Conservation (phyloP, 495 filamentous ascomycete genomes). For the Evernia prunastri region DNA sequence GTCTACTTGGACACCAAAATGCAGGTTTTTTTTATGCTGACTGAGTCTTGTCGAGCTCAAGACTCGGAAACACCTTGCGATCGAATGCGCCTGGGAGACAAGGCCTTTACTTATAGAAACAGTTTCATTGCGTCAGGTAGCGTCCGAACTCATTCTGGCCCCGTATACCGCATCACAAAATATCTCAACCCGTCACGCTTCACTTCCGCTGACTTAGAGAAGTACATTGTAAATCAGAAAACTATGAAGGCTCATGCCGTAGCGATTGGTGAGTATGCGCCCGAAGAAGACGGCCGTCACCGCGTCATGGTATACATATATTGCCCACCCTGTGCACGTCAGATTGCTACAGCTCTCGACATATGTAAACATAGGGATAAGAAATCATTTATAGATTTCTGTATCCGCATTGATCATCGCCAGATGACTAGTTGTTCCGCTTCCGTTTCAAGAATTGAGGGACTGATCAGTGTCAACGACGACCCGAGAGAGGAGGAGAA, state of each 20-base stretch:
- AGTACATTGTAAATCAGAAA: neutral
- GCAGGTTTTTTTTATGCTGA: slow-evolving; percentile 1
- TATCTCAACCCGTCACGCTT: neutral
- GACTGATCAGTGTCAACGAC: neutral
- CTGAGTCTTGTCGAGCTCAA: slow-evolving; percentile 9
- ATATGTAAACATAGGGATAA: neutral
- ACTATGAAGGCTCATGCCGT: neutral
- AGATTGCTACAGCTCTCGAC: slow-evolving; percentile 3
- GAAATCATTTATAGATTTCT: neutral
- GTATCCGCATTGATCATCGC: slow-evolving; percentile 5
- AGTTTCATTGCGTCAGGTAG: neutral
- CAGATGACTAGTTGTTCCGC: neutral
- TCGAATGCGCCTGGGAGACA: neutral
- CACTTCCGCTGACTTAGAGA: neutral
- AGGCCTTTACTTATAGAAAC: neutral
- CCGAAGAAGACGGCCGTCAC: neutral
- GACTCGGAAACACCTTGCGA: slow-evolving; percentile 2
- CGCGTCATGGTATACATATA: slow-evolving; percentile 5
- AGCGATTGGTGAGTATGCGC: neutral
- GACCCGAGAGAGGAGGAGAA: neutral
- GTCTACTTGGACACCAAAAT: neutral
- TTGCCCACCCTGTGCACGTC: slow-evolving; percentile 12
- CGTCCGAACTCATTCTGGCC: neutral
- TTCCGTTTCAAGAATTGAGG: neutral
- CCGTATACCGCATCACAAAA: slow-evolving; percentile 5